Base-by-base conservation (phyloP, 23 red algal genomes). In the Agarophyton chilense region DNA sequence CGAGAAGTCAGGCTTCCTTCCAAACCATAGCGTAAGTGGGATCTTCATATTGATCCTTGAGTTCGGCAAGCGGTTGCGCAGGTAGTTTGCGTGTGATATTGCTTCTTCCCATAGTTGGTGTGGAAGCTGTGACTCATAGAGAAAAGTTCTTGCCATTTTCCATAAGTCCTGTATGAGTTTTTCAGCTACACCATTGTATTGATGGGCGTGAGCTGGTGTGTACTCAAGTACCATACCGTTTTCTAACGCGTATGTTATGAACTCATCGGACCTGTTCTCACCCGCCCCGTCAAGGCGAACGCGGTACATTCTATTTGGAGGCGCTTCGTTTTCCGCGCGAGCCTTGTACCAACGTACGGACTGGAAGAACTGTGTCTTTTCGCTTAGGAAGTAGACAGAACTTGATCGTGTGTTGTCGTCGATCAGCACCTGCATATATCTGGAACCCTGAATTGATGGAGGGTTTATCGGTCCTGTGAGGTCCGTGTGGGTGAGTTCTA, bases 41-140 rank as follows among this genome's bases (percentile, higher is more conserved):
- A 67, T 50, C 4, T 85, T 8, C 5, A 31, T 46, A 3, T 11
- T 43, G 16, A 52, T 72, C 14, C 13, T 19, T 13, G 50, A 33
- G 32, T 45, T 49, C 10, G 57, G 81, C 10, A 33, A 21, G 2
- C 81, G 33, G 24, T 85, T 67, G 12, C 81, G 0, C 4, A 85
- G 58, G 32, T 61, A 85, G 44, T 85, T 85, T 26, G 57, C 28
- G 49, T 85, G 60, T 1, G 50, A 42, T 35, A 85, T 85, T 31
- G 81, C 81, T 52, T 85, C 56, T 53, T 33, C 63, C 81, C 53
- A 85, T 2, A 85, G 63, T 31, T 29, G 13, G 0, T 26, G 38
- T 7, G 58, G 60, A 8, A 70, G 81, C 22, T 72, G 9, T 10
- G 49, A 66, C 11, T 31, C 81, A 10, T 33, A 28, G 14, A 85